These are phyloP conservation scores for Entonaema liquescens DNA, from an alignment of 495 filamentous ascomycete genomes.

Conservation along the genomic window DNA sequence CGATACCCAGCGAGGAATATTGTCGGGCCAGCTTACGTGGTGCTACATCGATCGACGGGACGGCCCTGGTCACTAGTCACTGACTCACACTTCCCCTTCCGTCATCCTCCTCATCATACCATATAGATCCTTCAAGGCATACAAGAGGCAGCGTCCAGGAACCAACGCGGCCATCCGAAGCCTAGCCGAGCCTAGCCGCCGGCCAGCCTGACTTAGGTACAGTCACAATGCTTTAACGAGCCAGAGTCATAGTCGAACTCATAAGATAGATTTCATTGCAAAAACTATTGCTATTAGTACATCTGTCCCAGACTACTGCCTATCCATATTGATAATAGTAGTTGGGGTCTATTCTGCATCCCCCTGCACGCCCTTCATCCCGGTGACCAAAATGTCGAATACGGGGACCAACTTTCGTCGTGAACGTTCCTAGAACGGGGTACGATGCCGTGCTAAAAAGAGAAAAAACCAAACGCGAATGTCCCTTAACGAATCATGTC, in stretches of 20 bases:
- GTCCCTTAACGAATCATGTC: constrained; percentile 14
- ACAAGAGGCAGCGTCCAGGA: background rate
- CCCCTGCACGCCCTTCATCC: background rate
- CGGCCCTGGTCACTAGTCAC: background rate
- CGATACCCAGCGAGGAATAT: too few relatives aligned
- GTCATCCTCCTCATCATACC: background rate
- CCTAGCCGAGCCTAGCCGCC: background rate
- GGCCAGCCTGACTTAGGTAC: background rate
- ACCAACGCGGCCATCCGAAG: background rate
- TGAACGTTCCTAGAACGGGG: background rate
- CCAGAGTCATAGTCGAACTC: background rate
- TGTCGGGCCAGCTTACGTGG: background rate
- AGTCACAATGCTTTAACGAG: background rate
- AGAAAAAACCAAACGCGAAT: constrained; percentile 17
- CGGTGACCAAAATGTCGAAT: background rate
- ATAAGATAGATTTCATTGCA: background rate
- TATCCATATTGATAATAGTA: constrained; percentile 1
- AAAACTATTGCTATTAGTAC: constrained; percentile 30
- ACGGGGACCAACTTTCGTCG: background rate
- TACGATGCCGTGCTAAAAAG: background rate
- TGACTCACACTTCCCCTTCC: background rate
- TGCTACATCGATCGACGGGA: background rate
- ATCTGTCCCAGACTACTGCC: constrained; percentile 9
- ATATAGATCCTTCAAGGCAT: background rate
- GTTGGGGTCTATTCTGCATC: constrained; percentile 5